Evolutionary conservation across 2,329 filamentous ascomycete species (phyloP).

Genomic region (Septoria linicola): DNA sequence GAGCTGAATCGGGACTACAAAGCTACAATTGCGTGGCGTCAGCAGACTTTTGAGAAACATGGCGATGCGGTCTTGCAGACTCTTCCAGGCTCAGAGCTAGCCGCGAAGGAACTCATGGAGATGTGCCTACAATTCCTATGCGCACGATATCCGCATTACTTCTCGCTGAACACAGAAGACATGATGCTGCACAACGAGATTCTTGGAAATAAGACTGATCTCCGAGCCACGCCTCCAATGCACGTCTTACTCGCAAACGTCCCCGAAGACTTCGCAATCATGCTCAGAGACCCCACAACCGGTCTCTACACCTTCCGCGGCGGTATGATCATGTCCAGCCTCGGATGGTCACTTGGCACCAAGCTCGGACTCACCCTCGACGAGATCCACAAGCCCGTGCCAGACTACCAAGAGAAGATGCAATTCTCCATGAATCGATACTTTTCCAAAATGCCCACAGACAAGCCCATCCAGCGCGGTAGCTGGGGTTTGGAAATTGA

Average conservation of each 20-base stretch:
- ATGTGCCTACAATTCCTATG: conserved; percentile 79
- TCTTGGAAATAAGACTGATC: conserved; percentile 59
- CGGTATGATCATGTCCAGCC: conserved; percentile 72
- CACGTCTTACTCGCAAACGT: conserved; percentile 72
- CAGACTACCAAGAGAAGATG: conserved; percentile 86
- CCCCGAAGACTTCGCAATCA: conserved; percentile 80
- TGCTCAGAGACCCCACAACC: conserved; percentile 67
- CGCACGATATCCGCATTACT: conserved; percentile 73
- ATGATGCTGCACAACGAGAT: conserved; percentile 67
- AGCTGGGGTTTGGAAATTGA: conserved; percentile 82
- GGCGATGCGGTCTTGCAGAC: conserved; percentile 64
- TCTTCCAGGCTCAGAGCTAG: conserved; percentile 73
- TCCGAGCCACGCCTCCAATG: conserved; percentile 64
- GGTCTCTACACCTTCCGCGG: conserved; percentile 74
- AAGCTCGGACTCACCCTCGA: conserved; percentile 72
- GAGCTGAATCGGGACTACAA: conserved; percentile 76
- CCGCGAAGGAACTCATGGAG: conserved; percentile 84
- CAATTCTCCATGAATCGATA: conserved; percentile 84
- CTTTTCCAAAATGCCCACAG: conserved; percentile 73
- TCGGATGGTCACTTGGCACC: conserved; percentile 74
- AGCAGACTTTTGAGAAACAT: conserved; percentile 62
- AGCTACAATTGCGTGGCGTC: conserved; percentile 66
- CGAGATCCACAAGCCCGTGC: conserved; percentile 71
- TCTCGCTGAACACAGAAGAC: conserved; percentile 57
- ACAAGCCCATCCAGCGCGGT: conserved; percentile 76